A percentile compares a stretch with the other conserved stretches of the same genome.
Conservation (phyloP, 1,139 yeast species). For the Torulaspora globosa region DNA sequence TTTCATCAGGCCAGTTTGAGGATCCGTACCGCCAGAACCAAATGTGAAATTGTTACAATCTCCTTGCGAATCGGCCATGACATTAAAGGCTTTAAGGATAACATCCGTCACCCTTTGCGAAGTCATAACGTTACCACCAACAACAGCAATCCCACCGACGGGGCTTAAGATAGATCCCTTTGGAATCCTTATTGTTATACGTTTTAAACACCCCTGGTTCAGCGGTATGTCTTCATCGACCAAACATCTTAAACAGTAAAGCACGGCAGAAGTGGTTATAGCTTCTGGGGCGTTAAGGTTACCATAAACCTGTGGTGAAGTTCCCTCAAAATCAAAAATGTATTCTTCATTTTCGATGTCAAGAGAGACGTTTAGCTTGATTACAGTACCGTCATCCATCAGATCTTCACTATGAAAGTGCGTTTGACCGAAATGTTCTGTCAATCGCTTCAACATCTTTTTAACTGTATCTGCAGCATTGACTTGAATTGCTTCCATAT, state of each 20-base stretch:
- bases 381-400: slow-evolving; percentile 48
- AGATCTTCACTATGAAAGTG: slow-evolving; percentile 40
- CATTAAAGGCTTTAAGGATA: slow-evolving; percentile 66
- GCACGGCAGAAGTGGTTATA: slow-evolving; percentile 73
- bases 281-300: slow-evolving; percentile 67
- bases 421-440: slow-evolving; percentile 27
- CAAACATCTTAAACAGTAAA: slow-evolving; percentile 71
- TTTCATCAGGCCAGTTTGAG: slow-evolving; percentile 39
- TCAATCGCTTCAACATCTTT: slow-evolving; percentile 36
- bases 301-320: slow-evolving; percentile 58
- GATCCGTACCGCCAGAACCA: slow-evolving; percentile 47
- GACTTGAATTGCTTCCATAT: slow-evolving; percentile 46
- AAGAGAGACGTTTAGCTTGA: slow-evolving; percentile 42
- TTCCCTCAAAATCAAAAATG: slow-evolving; percentile 45
- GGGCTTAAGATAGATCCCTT: slow-evolving; percentile 68
- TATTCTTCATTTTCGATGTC: slow-evolving; percentile 40
- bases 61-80: slow-evolving; percentile 77
- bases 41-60: slow-evolving; percentile 73
- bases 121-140: slow-evolving; percentile 87
- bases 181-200: slow-evolving; percentile 63
- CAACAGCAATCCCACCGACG: slow-evolving; percentile 74
- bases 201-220: slow-evolving; percentile 78
- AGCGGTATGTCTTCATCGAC: slow-evolving; percentile 76
- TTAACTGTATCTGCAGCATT: slow-evolving; percentile 44
- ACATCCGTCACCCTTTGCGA: slow-evolving; percentile 82